Conservation (phyloP, 305 asterid species). For the Fraxinus xanthoxyloides region DNA sequence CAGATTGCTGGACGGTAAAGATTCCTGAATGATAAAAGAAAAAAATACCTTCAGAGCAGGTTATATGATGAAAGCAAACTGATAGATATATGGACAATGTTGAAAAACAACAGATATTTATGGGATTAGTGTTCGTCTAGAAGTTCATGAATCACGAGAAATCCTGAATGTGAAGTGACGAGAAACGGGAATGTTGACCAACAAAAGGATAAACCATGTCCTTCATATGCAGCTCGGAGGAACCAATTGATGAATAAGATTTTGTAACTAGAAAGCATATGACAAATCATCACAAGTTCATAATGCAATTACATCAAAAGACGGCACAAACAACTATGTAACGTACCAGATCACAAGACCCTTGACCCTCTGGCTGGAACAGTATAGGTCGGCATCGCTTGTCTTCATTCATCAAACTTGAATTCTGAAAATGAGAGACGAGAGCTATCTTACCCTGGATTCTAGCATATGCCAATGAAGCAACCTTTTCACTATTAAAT, state of each 20-base stretch:
- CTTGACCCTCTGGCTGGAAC: constrained; percentile 75
- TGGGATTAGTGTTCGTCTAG: neutral
- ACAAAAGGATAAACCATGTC: neutral
- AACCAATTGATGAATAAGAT: neutral
- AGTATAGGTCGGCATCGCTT: constrained; percentile 89
- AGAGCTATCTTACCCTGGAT: constrained; percentile 88
- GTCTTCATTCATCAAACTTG: constrained; percentile 96
- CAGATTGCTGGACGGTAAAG: constrained; percentile 48
- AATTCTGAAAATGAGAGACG: constrained; percentile 88
- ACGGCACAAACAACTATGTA: neutral
- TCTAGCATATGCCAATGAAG: constrained; percentile 93
- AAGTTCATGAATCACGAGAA: neutral
- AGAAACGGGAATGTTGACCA: neutral
- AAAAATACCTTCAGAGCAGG: constrained; percentile 14
- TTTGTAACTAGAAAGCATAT: neutral
- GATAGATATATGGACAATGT: neutral
- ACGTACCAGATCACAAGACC: constrained; percentile 54
- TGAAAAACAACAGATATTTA: neutral
- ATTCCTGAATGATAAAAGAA: constrained; percentile 45
- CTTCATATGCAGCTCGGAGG: neutral
- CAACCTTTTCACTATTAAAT: constrained; percentile 92
- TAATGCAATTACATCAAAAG: neutral
- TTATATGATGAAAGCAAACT: neutral
- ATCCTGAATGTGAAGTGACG: neutral
- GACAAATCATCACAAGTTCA: neutral